Conservation (phyloP, 2,329 filamentous ascomycete species). For the Thyridium curvatum region DNA sequence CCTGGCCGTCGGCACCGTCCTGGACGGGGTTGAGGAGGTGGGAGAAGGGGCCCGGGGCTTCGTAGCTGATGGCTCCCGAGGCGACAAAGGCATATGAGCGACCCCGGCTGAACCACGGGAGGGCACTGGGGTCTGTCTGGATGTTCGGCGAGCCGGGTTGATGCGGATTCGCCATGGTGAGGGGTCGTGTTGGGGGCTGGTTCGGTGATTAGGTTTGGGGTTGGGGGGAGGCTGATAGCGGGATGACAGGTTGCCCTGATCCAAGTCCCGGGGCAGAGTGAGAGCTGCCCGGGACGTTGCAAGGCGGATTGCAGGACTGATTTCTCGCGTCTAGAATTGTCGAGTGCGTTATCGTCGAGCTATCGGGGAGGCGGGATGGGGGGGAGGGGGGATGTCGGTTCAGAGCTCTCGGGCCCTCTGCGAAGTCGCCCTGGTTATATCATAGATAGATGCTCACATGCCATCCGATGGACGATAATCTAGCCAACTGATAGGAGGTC, state of each 20-base stretch:
- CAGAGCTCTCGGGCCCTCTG: no score
- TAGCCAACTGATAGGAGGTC: no score
- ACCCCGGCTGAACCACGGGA: constrained; percentile 23
- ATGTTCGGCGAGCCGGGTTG: constrained; percentile 25
- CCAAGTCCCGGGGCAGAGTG: constrained; percentile 1
- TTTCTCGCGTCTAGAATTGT: not conserved
- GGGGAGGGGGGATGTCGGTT: no score
- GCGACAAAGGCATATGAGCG: constrained; percentile 37
- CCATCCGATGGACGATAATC: no score
- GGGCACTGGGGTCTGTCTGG: constrained; percentile 19
- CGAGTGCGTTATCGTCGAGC: no score
- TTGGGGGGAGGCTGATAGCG: constrained; percentile 4
- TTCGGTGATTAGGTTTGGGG: constrained; percentile 3
- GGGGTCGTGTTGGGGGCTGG: constrained; percentile 8
- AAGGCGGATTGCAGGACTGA: not conserved
- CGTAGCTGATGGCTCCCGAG: constrained; percentile 27
- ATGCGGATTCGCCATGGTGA: constrained; percentile 37
- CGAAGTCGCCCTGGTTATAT: no score
- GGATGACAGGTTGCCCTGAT: constrained; percentile 1
- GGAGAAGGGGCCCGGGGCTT: constrained; percentile 37
- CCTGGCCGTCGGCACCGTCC: constrained; percentile 26
- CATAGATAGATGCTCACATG: no score
- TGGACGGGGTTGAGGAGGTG: constrained; percentile 48
- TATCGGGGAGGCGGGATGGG: no score
- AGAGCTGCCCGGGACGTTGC: not conserved